Conservation (phyloP, 2,329 filamentous ascomycete genomes). For the Diatrype stigma region DNA sequence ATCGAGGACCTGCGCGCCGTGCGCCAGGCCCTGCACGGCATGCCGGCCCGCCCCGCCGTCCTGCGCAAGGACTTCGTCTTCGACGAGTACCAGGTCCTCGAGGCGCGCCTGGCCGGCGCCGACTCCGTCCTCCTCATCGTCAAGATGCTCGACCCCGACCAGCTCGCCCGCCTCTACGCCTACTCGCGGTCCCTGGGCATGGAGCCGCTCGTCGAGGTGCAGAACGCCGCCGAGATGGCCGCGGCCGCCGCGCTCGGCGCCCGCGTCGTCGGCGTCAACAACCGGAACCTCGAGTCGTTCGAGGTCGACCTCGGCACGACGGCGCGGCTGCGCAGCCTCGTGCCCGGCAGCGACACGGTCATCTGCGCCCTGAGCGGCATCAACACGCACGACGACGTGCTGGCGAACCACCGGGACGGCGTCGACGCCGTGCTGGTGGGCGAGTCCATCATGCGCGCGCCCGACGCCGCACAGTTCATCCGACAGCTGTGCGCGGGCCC, state of each 20-base stretch:
- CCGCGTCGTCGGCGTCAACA: slow-evolving; percentile 95
- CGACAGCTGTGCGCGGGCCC: slow-evolving; percentile 69
- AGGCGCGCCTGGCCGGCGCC: slow-evolving; percentile 86
- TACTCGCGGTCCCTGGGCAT: slow-evolving; percentile 90
- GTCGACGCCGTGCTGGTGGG: slow-evolving; percentile 92
- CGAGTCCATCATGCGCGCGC: slow-evolving; percentile 90
- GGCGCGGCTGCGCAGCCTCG: slow-evolving; percentile 79
- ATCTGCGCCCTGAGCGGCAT: slow-evolving; percentile 95
- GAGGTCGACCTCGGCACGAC: slow-evolving; percentile 94
- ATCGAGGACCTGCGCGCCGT: slow-evolving; percentile 90
- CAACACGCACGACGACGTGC: slow-evolving; percentile 80
- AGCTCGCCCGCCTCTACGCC: slow-evolving; percentile 73
- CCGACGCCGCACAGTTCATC: slow-evolving; percentile 79
- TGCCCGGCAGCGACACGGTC: slow-evolving; percentile 76
- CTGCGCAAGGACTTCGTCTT: slow-evolving; percentile 97
- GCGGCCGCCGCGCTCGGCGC: slow-evolving; percentile 81
- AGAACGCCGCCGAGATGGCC: slow-evolving; percentile 89
- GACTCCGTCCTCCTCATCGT: slow-evolving; percentile 95
- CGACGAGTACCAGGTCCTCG: slow-evolving; percentile 95
- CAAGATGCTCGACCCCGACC: slow-evolving; percentile 83
- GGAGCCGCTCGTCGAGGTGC: slow-evolving; percentile 96
- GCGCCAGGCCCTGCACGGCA: slow-evolving; percentile 79
- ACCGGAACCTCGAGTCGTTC: slow-evolving; percentile 92
- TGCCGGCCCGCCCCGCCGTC: slow-evolving; percentile 88
- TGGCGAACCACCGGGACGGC: slow-evolving; percentile 81